phyloP scores from a whole-genome alignment of 1,139 yeast genomes.

The Geotrichum cucujoidarum region DNA sequence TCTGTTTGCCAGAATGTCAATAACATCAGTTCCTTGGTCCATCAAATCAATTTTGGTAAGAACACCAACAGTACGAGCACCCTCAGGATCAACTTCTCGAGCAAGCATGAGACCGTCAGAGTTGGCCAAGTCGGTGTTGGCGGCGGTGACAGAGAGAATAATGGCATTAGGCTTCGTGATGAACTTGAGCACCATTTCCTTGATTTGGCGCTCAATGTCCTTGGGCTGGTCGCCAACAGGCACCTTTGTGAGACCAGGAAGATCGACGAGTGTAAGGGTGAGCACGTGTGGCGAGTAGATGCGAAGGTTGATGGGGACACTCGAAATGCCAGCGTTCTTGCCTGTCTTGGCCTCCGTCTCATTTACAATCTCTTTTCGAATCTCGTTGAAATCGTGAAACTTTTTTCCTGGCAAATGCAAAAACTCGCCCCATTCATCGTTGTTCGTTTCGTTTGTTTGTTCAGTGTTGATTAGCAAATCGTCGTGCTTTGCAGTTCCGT shows the following conservation, averaged over 20 bases:
- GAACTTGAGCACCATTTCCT: constrained; percentile 89
- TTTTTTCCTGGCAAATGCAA: constrained; percentile 87
- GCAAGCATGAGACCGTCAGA: constrained; percentile 96
- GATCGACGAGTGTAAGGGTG: constrained; percentile 93
- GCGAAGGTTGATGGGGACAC: constrained; percentile 88
- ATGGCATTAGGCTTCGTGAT: constrained; percentile 96
- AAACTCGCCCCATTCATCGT: constrained; percentile 91
- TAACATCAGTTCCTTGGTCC: constrained; percentile 99
- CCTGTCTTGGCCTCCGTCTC: constrained; percentile 97
- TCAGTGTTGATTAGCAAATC: constrained; percentile 12
- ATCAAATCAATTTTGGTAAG: constrained; percentile 93
- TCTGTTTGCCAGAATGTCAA: constrained; percentile 92
- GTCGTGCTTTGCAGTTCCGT: background rate
- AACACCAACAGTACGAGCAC: constrained; percentile 93
- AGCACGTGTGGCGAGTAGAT: constrained; percentile 94
- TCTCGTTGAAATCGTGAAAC: constrained; percentile 83
- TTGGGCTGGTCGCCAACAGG: constrained; percentile 99
- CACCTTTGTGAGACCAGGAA: constrained; percentile 96
- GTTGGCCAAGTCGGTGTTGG: constrained; percentile 95
- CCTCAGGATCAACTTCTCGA: constrained; percentile 97
- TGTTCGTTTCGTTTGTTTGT: constrained; percentile 17
- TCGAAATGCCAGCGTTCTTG: constrained; percentile 83
- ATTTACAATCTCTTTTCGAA: constrained; percentile 81
- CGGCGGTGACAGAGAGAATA: constrained; percentile 91
- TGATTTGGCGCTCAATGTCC: constrained; percentile 91